Percentiles rank a stretch among this genome's conserved stretches.
Evolutionary conservation across 345 rosid genomes (phyloP).

Genomic region (Syzygium jambos): DNA sequence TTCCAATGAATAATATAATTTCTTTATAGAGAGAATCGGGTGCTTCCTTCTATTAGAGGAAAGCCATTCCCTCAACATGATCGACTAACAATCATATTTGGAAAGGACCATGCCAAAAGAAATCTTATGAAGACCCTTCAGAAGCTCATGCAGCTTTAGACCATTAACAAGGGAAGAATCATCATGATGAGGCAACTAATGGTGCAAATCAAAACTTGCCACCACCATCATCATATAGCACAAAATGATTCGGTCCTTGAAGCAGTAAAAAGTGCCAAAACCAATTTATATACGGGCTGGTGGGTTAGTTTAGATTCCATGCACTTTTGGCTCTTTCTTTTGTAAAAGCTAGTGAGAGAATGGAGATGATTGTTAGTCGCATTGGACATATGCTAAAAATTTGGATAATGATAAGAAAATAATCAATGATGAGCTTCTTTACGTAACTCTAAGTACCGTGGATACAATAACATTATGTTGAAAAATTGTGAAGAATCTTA

Average conservation of each 20-base stretch:
- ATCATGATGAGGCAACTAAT: background rate
- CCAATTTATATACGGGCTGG: background rate
- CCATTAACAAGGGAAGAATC: background rate
- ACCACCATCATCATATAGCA: background rate
- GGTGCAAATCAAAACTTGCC: background rate
- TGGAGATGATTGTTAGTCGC: background rate
- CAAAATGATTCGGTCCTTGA: background rate
- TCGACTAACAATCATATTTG: background rate
- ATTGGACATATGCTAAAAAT: background rate
- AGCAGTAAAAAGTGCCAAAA: background rate
- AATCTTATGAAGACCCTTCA: background rate
- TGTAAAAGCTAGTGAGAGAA: background rate
- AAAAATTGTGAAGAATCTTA: background rate
- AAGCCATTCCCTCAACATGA: background rate
- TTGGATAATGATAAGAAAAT: background rate
- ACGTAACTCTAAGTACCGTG: background rate
- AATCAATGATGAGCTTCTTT: background rate
- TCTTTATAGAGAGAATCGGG: background rate
- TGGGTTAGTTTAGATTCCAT: background rate
- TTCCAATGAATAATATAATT: background rate
- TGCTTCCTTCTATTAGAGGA: background rate
- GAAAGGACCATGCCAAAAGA: background rate
- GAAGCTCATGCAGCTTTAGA: background rate
- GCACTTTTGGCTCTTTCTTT: background rate
- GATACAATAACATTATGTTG: background rate